Base-by-base conservation (phyloP, 148 eudicot species). In the Rhododendron ovatum region DNA sequence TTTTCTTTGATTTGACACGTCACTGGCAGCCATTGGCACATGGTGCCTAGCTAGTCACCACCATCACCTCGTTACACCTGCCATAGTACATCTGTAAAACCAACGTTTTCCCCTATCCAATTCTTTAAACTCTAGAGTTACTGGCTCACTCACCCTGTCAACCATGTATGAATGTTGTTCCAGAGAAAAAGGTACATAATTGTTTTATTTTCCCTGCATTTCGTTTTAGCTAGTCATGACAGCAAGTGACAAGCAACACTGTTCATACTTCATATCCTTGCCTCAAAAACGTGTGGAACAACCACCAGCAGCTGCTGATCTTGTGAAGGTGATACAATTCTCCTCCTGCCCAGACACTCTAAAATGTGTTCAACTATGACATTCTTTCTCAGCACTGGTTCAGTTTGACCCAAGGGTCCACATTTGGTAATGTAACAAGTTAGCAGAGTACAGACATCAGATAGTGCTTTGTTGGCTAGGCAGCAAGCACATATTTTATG, bases 11-110 rank as follows among this genome's bases (percentile, higher is more conserved):
- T 24, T 39, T 61, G 73, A 35, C 33, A 39, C 47, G 2, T 53
- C 63, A 35, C 69, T 33, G 67, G 41, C 69, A 81, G 45, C 83
- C 83, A 81, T 13, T 33, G 45, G 83, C 28, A 81, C 75, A 28
- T 28, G 75, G 75, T 35, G 51, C 81, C 53, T 12, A 78, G 53
- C 81, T 47, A 79, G 20, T 79, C 50, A 30, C 20, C 39, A 78
- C 17, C n/a, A 35, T n/a, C 18, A 22, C 57, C 82, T 30, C 10
- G 20, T 18, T 33, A 80, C 4, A 80, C 39, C 39, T 80, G 9
- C 24, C 39, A 26, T 26, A 28, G 7, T 69, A 26, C 37, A 69
- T 69, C 75, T 1, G 75, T 69, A 69, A 24, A 69, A 30, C 37
- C 12, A 14, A 28, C 2, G 0, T 30, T 69, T 69, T 69, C 37